Base-by-base conservation (phyloP, 2,329 filamentous ascomycete genomes). In the Aspergillus clavatus region DNA sequence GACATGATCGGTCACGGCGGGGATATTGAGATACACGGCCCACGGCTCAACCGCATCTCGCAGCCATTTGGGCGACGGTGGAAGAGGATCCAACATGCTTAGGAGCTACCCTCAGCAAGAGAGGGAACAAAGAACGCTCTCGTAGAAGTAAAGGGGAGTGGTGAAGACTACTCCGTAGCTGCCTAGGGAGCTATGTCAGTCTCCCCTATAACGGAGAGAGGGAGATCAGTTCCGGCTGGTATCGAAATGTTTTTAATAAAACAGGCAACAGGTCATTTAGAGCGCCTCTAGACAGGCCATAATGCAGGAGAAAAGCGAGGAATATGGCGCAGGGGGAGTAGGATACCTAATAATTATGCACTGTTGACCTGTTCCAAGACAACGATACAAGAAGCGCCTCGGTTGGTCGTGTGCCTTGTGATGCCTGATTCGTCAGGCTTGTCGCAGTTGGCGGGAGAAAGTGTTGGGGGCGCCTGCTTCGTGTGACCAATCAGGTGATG, bases 1-100 rank as follows among this genome's bases (percentile, higher is more conserved):
- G 59, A 77, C 70, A 63, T 84, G 81, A 45, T 79, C 69, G 3
- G 78, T 70, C 12, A 84, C 73, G 8, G 78, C 77, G 14, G 75
- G 70, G 29, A 83, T 71, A 38, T 66, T 68, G 45, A 81, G 60
- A n/a, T 60, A 64, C 46, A 75, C 66, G 48, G 78, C 74, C 54
- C 78, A 65, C 6, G 78, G 79, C 49, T 73, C 66, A 43, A 73
- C 58, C 47, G 71, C 62, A 35, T 66, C 60, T 53, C 73, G 65
- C 31, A 83, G 72, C 65, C 70, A 71, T 43, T 63, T 59, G n/a
- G 81, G 79, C 6, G 77, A 68, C 16, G 74, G 66, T 5, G 66
- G 66, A 27, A 72, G 54, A 40, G 71, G 72, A 51, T 74, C 71
- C 48, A 72, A 58, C 71, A 73, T 73, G 39, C 43, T 63, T 53